Percentiles rank a stretch among this genome's conserved stretches.
phyloP scores from a whole-genome alignment of 148 eudicot species.

The Euryodendron excelsum region DNA sequence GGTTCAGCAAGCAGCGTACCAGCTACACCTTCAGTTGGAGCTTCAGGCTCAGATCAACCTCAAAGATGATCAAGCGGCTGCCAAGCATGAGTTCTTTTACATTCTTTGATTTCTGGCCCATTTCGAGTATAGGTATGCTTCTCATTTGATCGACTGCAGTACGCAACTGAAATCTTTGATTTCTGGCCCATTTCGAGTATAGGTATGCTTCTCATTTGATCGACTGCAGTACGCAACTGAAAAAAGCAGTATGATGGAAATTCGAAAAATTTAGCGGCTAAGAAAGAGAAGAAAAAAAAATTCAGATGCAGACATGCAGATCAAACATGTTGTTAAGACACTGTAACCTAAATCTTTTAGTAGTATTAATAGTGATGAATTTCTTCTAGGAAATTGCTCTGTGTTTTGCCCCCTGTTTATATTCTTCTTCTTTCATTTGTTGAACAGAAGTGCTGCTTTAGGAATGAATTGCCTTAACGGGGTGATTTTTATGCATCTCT shows the following conservation, averaged over 20 bases:
- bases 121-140: conserved; percentile 17
- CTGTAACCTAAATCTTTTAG: conserved; percentile 3
- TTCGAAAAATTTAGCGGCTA: neutral
- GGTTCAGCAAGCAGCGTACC: conserved; percentile 66
- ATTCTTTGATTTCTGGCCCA: conserved; percentile 18
- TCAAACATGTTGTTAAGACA: conserved; percentile 14
- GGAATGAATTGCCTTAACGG: conserved; percentile 4
- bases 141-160: neutral
- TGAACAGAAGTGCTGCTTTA: conserved; percentile 4
- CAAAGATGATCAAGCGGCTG: conserved; percentile 50
- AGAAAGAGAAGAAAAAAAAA: neutral
- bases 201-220: conserved; percentile 12
- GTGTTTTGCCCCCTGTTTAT: conserved; percentile 1
- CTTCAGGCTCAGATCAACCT: conserved; percentile 74
- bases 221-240: neutral
- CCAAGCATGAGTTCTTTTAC: conserved; percentile 5
- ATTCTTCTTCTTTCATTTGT: conserved; percentile 3
- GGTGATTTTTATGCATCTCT: neutral
- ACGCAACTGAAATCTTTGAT: neutral
- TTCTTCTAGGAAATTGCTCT: conserved; percentile 14
- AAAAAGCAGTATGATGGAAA: neutral
- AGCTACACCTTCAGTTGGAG: conserved; percentile 61
- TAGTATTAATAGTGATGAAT: conserved; percentile 2
- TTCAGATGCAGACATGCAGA: conserved; percentile 22
- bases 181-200: conserved; percentile 14